Evolutionary conservation across 169 alveolate genomes (phyloP), one percentile per base, ranked within the genome.

Genomic region (Plasmodium gonderi): DNA sequence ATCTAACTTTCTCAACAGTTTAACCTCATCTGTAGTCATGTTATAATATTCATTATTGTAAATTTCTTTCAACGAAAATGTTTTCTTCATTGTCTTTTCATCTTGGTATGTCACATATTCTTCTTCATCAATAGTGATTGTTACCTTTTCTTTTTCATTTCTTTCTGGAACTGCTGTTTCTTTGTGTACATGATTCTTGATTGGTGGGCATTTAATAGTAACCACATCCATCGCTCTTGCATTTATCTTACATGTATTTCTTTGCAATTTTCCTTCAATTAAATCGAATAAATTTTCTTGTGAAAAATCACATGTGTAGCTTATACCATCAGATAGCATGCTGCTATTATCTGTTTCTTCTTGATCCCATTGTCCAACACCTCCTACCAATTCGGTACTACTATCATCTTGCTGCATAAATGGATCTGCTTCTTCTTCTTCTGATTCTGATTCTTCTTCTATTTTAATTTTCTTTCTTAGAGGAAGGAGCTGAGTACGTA

Each of bases 151-250:
- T 40, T 74, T 80, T 5, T 69, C 72, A 0, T 1, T 0, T 0
- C 1, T 1, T 80, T 23, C 38, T 6, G 9, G 14, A 14, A 7
- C 11, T 14, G n/a, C n/a, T 3, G 4, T 1, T 8, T 69, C 67
- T 60, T 69, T 47, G 1, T 68, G 42, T 14, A 49, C 75, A 17
- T 44, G n/a, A 20, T 47, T 11, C 20, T 49, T 42, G 4, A 47
- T 83, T 14, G 45, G 72, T 4, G 89, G 89, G 3, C 93, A 87
- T 76, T 76, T 87, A 38, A 87, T 12, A 14, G 93, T 87, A 14
- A 87, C 51, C 3, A 87, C 72, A 60, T 87, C 93, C 5, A 87
- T 17, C 4, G 68, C 54, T 7, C 68, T 75, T 14, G 93, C 93
- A 77, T 77, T 33, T 5, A 87, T 67, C 8, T 54, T 87, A 8